These are phyloP conservation scores for Gynostemma pentaphyllum DNA, from an alignment of 306 rosid genomes.

Conservation along the genomic window DNA sequence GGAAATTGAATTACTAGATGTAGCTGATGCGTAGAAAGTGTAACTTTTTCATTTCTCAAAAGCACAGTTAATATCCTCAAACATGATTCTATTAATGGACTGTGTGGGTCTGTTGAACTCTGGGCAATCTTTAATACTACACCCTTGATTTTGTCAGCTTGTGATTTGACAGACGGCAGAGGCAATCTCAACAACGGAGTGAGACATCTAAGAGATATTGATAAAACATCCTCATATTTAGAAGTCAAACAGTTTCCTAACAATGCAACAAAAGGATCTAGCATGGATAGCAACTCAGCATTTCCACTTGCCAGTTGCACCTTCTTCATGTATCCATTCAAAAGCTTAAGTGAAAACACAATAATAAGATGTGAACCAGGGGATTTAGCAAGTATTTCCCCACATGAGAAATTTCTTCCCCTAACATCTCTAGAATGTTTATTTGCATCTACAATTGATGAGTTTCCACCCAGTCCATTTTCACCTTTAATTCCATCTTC, in stretches of 20 bases:
- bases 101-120: constrained; percentile 40
- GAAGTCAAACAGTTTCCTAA: constrained; percentile 51
- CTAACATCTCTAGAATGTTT: constrained; percentile 16
- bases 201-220: constrained; percentile 68
- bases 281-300: constrained; percentile 35
- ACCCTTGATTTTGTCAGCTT: constrained; percentile 58
- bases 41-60: constrained; percentile 50
- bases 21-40: constrained; percentile 62
- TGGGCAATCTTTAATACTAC: constrained; percentile 59
- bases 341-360: constrained; percentile 71
- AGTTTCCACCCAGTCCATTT: constrained; percentile 33
- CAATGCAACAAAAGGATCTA: constrained; percentile 69
- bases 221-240: constrained; percentile 81
- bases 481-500: constrained; percentile 65
- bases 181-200: constrained; percentile 54
- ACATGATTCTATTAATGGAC: constrained; percentile 74
- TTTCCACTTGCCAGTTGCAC: constrained; percentile 33
- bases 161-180: constrained; percentile 62
- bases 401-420: constrained; percentile 31
- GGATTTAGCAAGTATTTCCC: constrained; percentile 33
- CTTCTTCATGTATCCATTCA: constrained; percentile 55
- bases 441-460: constrained; percentile 13
- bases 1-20: constrained; percentile 66
- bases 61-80: constrained; percentile 62
- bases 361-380: constrained; percentile 60